These are phyloP conservation scores for Carex myosuroides DNA, from an alignment of 176 grass and related monocot species.

Conservation along the genomic window DNA sequence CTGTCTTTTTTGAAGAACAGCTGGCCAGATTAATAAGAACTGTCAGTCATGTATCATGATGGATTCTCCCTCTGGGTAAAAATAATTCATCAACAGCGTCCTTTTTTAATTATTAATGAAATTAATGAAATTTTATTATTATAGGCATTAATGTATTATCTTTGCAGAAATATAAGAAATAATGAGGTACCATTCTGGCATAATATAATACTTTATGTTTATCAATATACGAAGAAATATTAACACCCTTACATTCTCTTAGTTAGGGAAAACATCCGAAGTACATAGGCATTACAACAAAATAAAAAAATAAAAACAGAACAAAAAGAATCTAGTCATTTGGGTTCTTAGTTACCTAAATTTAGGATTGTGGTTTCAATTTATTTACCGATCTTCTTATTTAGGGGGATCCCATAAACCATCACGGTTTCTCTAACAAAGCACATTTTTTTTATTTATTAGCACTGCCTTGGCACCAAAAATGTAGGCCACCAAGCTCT, in stretches of 20 bases:
- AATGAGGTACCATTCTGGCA: neutral
- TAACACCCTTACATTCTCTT: neutral
- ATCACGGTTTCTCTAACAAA: conserved; percentile 6
- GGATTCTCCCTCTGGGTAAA: neutral
- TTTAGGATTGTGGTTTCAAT: neutral
- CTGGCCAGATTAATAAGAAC: neutral
- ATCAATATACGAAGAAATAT: neutral
- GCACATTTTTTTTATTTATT: neutral
- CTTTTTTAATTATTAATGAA: neutral
- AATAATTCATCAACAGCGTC: neutral
- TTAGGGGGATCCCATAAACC: neutral
- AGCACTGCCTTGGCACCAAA: neutral
- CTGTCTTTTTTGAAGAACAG: too few species aligned
- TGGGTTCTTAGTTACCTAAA: neutral
- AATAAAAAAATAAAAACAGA: neutral
- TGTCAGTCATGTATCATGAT: too few species aligned
- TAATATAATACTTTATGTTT: neutral
- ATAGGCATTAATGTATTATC: neutral
- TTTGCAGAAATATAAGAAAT: neutral
- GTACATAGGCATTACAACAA: neutral
- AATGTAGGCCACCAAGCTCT: neutral
- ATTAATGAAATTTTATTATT: neutral
- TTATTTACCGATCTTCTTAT: neutral
- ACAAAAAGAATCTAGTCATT: neutral
- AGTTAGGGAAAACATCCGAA: neutral